phyloP scores from a whole-genome alignment of 176 grass and related monocot genomes.

The Aegilops sharonensis region DNA sequence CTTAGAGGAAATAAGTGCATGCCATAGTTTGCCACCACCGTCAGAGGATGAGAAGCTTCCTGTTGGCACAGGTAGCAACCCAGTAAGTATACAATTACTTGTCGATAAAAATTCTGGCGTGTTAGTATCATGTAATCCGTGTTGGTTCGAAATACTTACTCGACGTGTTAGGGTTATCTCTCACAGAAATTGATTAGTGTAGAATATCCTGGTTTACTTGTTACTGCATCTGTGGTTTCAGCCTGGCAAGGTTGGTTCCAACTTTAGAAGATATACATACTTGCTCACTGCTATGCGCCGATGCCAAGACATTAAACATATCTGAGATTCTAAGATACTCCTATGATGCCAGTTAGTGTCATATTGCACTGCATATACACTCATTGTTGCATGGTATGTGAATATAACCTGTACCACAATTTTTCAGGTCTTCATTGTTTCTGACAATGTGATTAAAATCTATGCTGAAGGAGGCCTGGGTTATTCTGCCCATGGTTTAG shows the following conservation, averaged over 20 bases:
- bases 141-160: constrained; percentile 12
- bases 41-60: constrained; percentile 85
- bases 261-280: background rate
- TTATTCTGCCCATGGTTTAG: constrained; percentile 71
- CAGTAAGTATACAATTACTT: constrained; percentile 64
- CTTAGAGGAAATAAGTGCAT: constrained; percentile 67
- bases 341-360: background rate
- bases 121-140: background rate
- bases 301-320: background rate
- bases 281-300: background rate
- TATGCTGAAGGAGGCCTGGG: constrained; percentile 80
- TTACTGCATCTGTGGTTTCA: constrained; percentile 24
- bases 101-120: background rate
- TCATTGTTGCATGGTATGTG: background rate
- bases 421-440: constrained; percentile 86
- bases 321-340: constrained; percentile 9
- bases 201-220: constrained; percentile 2
- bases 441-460: constrained; percentile 82
- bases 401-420: constrained; percentile 27
- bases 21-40: constrained; percentile 67
- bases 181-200: constrained; percentile 15
- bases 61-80: constrained; percentile 99
- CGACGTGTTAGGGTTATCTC: background rate
- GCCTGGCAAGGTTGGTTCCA: background rate
- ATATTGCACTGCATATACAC: background rate